Conservation (phyloP, 495 filamentous ascomycete species). For the Talaromyces trachyspermus region DNA sequence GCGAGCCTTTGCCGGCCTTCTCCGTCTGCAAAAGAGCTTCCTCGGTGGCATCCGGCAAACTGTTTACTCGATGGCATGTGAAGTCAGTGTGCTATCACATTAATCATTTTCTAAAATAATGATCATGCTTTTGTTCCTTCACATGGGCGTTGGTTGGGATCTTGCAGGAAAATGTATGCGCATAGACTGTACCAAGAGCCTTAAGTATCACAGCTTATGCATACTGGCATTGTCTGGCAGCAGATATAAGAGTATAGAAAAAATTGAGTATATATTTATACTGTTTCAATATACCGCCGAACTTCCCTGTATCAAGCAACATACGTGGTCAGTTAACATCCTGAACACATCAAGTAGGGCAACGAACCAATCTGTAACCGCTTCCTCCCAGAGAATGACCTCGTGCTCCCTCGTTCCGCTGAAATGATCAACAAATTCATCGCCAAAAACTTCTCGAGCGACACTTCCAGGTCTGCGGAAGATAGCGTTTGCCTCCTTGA, state of each 20-base stretch:
- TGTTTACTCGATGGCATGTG: conserved; percentile 7
- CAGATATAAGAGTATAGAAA: too few relatives aligned
- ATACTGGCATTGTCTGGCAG: too few relatives aligned
- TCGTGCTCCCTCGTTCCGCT: conserved; percentile 91
- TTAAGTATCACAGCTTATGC: background rate
- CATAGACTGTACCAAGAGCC: background rate
- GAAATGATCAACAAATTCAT: conserved; percentile 94
- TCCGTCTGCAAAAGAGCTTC: background rate
- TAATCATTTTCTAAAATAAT: background rate
- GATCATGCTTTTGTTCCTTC: background rate
- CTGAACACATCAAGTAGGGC: background rate
- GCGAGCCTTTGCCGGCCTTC: background rate
- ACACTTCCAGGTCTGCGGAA: conserved; percentile 72
- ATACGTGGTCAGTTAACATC: too few relatives aligned
- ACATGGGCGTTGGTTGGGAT: too few relatives aligned
- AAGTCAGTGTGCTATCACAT: background rate
- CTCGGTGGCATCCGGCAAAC: conserved; percentile 4
- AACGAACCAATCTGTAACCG: conserved; percentile 84
- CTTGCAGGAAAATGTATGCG: too few relatives aligned
- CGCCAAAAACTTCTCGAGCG: conserved; percentile 84
- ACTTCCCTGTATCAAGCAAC: conserved; percentile 37
- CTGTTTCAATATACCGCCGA: conserved; percentile 45
- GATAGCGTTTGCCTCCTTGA: conserved; percentile 71
- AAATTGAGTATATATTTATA: too few relatives aligned
- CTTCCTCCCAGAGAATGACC: conserved; percentile 84